These are phyloP conservation scores for Hibiscus trionum DNA, from an alignment of 345 rosid species.

Conservation along the genomic window DNA sequence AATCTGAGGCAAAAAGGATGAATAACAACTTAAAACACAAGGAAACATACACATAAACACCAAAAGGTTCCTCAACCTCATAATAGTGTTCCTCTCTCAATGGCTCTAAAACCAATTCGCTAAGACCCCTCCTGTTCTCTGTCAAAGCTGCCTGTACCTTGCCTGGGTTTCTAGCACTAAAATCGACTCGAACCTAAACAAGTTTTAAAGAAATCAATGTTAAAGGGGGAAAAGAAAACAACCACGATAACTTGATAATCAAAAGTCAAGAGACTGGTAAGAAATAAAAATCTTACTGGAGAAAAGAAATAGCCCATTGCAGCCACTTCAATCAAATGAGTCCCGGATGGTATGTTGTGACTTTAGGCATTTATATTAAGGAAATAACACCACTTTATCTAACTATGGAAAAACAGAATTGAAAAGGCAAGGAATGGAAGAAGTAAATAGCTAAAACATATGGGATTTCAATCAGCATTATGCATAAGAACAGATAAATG, in stretches of 20 bases:
- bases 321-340: slow-evolving; percentile 90
- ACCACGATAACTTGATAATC: not conserved
- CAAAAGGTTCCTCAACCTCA: slow-evolving; percentile 43
- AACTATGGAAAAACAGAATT: not conserved
- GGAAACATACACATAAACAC: not conserved
- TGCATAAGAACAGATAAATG: slow-evolving; percentile 7
- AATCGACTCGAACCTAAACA: slow-evolving; percentile 86
- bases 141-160: slow-evolving; percentile 91
- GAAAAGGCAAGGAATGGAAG: not conserved
- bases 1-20: slow-evolving; percentile 9
- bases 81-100: slow-evolving; percentile 71
- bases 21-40: slow-evolving; percentile 1
- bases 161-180: slow-evolving; percentile 88
- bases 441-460: not conserved
- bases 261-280: not conserved
- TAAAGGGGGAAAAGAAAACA: no score
- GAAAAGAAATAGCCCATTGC: slow-evolving; percentile 86
- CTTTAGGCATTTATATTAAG: slow-evolving; percentile 49
- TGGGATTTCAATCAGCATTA: not conserved
- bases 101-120: slow-evolving; percentile 83
- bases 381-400: not conserved
- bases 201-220: slow-evolving; percentile 4
- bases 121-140: slow-evolving; percentile 76
- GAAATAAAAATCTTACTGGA: slow-evolving; percentile 43
- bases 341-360: slow-evolving; percentile 78